A percentile compares a stretch with the other conserved stretches of the same genome.
Evolutionary conservation across 257 asterid genomes (phyloP).

Genomic region (Datura wrightii): DNA sequence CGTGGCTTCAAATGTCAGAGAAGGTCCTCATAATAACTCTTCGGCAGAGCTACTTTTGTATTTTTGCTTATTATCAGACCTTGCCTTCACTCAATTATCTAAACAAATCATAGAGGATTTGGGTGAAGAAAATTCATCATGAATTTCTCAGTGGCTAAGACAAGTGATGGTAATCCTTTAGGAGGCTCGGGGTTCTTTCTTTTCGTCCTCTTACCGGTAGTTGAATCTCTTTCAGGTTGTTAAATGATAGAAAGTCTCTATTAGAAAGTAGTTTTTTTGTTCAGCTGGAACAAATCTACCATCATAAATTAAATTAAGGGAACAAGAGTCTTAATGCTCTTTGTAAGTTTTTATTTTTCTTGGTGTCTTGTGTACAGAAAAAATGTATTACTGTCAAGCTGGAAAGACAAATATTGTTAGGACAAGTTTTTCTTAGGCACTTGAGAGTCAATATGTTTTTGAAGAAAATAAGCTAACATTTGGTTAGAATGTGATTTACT

Average conservation of each 20-base stretch:
- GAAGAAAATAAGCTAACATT: no score
- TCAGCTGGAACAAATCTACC: neutral
- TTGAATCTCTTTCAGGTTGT: neutral
- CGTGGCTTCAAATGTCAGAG: neutral
- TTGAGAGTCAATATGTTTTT: no score
- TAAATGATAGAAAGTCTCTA: neutral
- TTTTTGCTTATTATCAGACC: neutral
- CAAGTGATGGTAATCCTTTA: neutral
- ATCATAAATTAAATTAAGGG: neutral
- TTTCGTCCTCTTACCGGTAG: neutral
- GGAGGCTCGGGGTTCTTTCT: neutral
- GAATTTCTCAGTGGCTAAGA: no score
- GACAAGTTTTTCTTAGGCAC: no score
- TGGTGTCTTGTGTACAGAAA: neutral
- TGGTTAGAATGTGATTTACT: no score
- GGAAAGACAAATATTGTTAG: neutral
- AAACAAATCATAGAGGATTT: neutral
- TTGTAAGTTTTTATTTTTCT: neutral
- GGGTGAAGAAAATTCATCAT: neutral
- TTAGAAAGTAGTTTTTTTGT: neutral
- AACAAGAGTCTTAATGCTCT: neutral
- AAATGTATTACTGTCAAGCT: neutral
- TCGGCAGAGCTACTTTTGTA: neutral
- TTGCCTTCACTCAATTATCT: neutral
- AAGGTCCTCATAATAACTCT: neutral